Conservation (phyloP, 2,329 filamentous ascomycete genomes). For the Trichoderma asperellum region DNA sequence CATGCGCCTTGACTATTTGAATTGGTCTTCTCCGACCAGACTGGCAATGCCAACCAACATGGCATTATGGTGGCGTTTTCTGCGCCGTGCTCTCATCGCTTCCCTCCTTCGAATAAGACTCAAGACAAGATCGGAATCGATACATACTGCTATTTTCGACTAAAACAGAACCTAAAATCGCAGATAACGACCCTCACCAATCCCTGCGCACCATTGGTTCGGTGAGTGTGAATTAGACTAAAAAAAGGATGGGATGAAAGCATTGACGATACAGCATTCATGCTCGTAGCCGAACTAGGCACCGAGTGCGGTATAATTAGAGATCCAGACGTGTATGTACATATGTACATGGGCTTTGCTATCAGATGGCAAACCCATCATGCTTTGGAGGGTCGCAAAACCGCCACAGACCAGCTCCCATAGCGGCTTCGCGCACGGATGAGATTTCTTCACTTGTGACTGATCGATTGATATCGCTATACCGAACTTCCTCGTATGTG, state of each 20-base stretch:
- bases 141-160: background rate
- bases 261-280: background rate
- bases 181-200: background rate
- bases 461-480: constrained; percentile 77
- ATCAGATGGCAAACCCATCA: constrained; percentile 55
- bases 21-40: background rate
- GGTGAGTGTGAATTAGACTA: background rate
- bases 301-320: background rate
- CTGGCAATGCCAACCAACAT: constrained; percentile 18
- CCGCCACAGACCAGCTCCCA: constrained; percentile 74
- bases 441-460: constrained; percentile 62
- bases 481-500: constrained; percentile 57
- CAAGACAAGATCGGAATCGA: background rate
- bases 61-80: constrained; percentile 16
- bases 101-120: background rate
- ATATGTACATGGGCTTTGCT: too few relatives aligned
- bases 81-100: constrained; percentile 32
- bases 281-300: background rate
- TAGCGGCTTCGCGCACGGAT: constrained; percentile 67
- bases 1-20: background rate
- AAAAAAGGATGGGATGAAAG: background rate
- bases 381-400: constrained; percentile 68
- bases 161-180: background rate
- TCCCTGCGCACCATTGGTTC: background rate
- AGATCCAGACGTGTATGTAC: background rate